Evolutionary conservation across 495 filamentous ascomycete genomes (phyloP), one percentile per base, ranked within the genome.

Genomic region (Penicillium crystallinum): DNA sequence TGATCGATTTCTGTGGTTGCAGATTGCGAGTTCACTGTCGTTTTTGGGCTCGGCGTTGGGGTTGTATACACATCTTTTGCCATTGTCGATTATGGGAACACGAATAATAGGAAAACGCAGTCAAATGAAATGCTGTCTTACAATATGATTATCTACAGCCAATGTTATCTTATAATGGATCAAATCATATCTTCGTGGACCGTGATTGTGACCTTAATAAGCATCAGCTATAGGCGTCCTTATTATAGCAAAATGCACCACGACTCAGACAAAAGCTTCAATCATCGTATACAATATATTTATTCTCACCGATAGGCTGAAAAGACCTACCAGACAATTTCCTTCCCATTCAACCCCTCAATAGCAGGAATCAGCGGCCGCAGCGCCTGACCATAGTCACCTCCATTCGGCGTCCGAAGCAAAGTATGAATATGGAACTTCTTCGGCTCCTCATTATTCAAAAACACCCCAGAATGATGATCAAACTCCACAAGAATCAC

Each of bases 371-470:
- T 64, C 56, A 65, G 56, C 33, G 63, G 55, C 49, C 75, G 60
- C 57, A 84, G 54, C 9, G 79, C 81, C 48, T 74, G 74, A 4
- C 87, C 87, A 61, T 91, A 90, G 61, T 90, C 87, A 25, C 87
- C 87, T 0, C 72, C 80, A 64, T 91, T 90, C 30, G 87, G 87
- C 37, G 81, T 81, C 49, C 87, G 63, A 58, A 87, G 61, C 53
- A 87, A 64, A 0, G 87, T 89, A 63, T 91, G 87, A 31, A 86
- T 84, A 63, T 90, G 87, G 56, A 86, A 91, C 69, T 86, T 87
- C 53, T 82, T 82, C 12, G 87, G 87, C 63, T 83, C 76, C 55
- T 76, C 74, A 57, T 90, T 91, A 1, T 77, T 81, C 65, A 91
- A 68, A 56, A 89, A 91, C 9, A 90, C 87, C 4, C 87, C 87